A percentile compares a stretch with the other conserved stretches of the same genome.
These are phyloP conservation scores for Aspergillus ibericus DNA, from an alignment of 2,329 filamentous ascomycete genomes.

Conservation along the genomic window DNA sequence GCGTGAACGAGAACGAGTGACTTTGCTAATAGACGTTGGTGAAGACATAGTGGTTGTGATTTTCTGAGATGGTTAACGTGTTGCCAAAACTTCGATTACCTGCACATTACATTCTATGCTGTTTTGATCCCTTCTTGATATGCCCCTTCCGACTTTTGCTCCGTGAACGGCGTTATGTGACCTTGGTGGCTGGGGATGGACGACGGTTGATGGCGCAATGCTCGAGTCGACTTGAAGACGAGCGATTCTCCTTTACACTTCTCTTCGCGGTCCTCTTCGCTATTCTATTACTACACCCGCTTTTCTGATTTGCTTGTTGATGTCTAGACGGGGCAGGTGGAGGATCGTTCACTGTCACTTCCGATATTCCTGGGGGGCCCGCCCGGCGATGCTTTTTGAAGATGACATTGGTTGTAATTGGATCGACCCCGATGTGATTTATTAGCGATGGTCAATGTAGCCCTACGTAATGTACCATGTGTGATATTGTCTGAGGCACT, in stretches of 20 bases:
- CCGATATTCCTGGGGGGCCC: not conserved
- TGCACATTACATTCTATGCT: slow-evolving; percentile 13
- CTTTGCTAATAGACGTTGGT: slow-evolving; percentile 11
- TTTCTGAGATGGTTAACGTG: slow-evolving; percentile 6
- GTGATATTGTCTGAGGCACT: not conserved
- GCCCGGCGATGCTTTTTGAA: not conserved
- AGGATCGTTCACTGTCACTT: not conserved
- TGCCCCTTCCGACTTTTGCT: slow-evolving; percentile 17
- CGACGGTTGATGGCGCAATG: slow-evolving; percentile 27
- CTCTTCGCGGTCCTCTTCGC: slow-evolving; percentile 6
- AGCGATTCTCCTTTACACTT: slow-evolving; percentile 12
- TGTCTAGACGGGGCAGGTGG: slow-evolving; percentile 3
- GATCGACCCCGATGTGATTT: slow-evolving; percentile 3
- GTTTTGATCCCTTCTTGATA: slow-evolving; percentile 17
- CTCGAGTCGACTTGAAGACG: slow-evolving; percentile 20
- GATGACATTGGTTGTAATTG: slow-evolving; percentile 16
- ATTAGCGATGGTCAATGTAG: slow-evolving; percentile 6
- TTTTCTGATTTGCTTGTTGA: not conserved
- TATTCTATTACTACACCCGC: slow-evolving; percentile 3
- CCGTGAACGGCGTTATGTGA: slow-evolving; percentile 25
- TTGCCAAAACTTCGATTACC: slow-evolving; percentile 6
- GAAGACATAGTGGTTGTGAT: slow-evolving; percentile 15
- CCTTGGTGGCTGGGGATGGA: slow-evolving; percentile 20
- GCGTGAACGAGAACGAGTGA: slow-evolving; percentile 22
- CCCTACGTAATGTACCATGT: slow-evolving; percentile 9